Evolutionary conservation across 2,329 filamentous ascomycete species (phyloP).

Genomic region (Aureobasidium sp.): DNA sequence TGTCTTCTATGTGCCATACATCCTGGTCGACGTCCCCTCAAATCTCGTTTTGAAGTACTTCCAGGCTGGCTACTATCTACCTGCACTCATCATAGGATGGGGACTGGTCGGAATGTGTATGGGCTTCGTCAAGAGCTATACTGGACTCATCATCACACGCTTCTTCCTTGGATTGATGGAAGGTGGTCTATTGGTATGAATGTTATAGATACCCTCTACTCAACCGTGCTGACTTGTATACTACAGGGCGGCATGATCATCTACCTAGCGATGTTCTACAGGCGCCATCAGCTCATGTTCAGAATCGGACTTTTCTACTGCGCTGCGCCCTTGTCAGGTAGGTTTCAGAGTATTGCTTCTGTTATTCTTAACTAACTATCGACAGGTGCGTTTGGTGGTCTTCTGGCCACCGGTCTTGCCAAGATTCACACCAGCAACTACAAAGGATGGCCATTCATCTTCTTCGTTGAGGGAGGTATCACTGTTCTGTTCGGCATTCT

Average conservation of each 20-base stretch:
- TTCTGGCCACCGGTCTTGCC: constrained; percentile 36
- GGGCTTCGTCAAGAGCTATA: constrained; percentile 35
- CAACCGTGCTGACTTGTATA: background rate
- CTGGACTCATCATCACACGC: constrained; percentile 33
- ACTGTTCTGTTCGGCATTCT: constrained; percentile 46
- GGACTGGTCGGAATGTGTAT: constrained; percentile 33
- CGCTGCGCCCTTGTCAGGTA: constrained; percentile 19
- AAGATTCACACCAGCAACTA: constrained; percentile 32
- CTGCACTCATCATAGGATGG: constrained; percentile 33
- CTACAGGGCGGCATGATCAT: constrained; percentile 25
- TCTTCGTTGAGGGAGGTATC: constrained; percentile 48
- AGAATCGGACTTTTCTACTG: constrained; percentile 33
- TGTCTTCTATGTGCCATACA: constrained; percentile 38
- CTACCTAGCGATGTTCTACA: constrained; percentile 37
- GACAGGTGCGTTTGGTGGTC: constrained; percentile 33
- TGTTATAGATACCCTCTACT: too few species aligned
- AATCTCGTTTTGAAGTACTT: constrained; percentile 30
- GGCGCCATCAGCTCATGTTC: constrained; percentile 33
- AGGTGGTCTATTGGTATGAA: constrained; percentile 29
- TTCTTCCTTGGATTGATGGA: constrained; percentile 36
- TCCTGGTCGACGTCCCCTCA: constrained; percentile 30
- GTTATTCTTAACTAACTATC: too few species aligned
- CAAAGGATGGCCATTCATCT: constrained; percentile 32
- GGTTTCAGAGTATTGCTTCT: constrained; percentile 15
- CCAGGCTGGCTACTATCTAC: constrained; percentile 34